Conservation (phyloP, 305 asterid species). For the Rubia peregrina region DNA sequence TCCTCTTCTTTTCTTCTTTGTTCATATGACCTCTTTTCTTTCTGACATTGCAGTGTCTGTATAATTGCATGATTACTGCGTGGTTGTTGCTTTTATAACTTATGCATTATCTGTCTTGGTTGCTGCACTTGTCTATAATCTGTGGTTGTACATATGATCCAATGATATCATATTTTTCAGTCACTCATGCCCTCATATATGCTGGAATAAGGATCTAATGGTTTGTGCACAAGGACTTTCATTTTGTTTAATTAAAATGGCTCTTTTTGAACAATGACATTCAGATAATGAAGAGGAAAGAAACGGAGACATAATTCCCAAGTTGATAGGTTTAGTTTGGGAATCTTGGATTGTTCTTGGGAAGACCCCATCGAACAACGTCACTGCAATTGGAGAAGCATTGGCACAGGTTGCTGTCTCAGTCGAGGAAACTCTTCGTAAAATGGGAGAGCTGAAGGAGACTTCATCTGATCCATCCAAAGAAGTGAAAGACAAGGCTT, state of each 20-base stretch:
- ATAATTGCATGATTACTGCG: not conserved
- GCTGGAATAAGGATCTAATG: not conserved
- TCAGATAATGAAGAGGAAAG: constrained; percentile 44
- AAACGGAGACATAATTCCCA: constrained; percentile 46
- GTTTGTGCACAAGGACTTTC: not conserved
- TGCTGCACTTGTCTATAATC: not conserved
- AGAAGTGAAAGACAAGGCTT: constrained; percentile 21
- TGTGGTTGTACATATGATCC: not conserved
- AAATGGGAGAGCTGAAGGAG: constrained; percentile 67
- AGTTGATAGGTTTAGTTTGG: constrained; percentile 78
- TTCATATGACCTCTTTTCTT: not conserved
- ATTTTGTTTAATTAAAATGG: no score
- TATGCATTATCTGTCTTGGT: not conserved
- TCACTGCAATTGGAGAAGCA: constrained; percentile 90
- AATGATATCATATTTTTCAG: not conserved
- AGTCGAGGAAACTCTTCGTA: constrained; percentile 75
- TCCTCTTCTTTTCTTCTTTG: not conserved
- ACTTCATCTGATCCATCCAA: constrained; percentile 14
- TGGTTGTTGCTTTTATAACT: no score
- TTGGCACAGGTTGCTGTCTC: constrained; percentile 68
- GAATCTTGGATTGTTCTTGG: constrained; percentile 69
- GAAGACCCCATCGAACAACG: constrained; percentile 70
- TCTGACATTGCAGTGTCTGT: not conserved
- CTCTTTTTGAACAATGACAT: not conserved
- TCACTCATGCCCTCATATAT: not conserved